A percentile compares a stretch with the other conserved stretches of the same genome.
Conservation (phyloP, 208 protist species). For the Acanthamoeba lenticulata region DNA sequence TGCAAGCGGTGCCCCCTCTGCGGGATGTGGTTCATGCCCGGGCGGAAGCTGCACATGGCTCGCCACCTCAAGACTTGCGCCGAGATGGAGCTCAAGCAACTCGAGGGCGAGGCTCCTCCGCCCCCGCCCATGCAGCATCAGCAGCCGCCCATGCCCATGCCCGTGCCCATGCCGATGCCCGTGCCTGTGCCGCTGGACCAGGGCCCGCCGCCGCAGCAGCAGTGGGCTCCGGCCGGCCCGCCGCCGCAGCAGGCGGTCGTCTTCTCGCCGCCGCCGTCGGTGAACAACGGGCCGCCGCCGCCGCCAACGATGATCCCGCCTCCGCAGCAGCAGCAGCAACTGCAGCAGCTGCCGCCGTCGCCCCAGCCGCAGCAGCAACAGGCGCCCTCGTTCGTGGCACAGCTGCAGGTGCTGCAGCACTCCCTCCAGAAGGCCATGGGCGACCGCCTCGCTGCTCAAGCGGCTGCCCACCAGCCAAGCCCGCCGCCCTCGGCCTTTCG, state of each 20-base stretch:
- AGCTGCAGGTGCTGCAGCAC: conserved; percentile 2
- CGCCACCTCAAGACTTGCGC: conserved; percentile 21
- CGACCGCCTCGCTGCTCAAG: neutral
- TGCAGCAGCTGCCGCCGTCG: neutral
- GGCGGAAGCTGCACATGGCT: conserved; percentile 9
- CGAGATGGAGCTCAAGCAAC: conserved; percentile 17
- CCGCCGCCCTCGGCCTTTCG: neutral
- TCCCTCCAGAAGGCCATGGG: neutral
- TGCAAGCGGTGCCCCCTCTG: conserved; percentile 13
- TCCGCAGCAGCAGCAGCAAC: neutral
- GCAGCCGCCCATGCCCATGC: neutral
- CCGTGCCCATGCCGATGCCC: neutral
- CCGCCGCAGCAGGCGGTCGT: neutral
- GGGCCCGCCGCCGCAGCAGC: neutral
- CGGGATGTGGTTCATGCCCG: conserved; percentile 38
- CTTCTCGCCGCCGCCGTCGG: too few species aligned
- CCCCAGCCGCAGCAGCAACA: neutral
- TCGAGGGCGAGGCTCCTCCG: neutral
- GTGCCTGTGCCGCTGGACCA: neutral
- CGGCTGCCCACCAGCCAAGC: neutral
- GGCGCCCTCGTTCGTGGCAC: neutral
- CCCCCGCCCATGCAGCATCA: neutral
- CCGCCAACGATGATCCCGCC: neutral
- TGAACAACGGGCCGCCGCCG: neutral
- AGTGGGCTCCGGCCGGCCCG: too few species aligned